Percentiles rank a stretch among this genome's conserved stretches.
phyloP scores from a whole-genome alignment of 352 stramenopile species.

The Globisporangium orthogonon region DNA sequence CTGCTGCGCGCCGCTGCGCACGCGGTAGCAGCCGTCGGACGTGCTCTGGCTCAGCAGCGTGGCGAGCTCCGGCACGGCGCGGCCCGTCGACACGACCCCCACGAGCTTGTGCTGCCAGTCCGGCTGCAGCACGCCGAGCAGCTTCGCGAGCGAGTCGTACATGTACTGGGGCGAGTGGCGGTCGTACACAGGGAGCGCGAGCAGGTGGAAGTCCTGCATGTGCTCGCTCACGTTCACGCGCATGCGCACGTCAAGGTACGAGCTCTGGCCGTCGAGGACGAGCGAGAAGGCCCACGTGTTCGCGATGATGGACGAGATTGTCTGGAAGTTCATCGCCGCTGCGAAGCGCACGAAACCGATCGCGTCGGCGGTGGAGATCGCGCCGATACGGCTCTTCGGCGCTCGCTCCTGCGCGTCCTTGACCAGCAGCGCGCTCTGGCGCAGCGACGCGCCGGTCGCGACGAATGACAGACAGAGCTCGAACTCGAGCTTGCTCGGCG shows the following conservation, averaged over 20 bases:
- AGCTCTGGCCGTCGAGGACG: slow-evolving; percentile 8
- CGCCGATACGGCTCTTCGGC: neutral
- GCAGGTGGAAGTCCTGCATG: slow-evolving; percentile 11
- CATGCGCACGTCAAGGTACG: slow-evolving; percentile 7
- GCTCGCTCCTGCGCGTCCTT: slow-evolving; percentile 6
- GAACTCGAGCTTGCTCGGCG: slow-evolving; percentile 9
- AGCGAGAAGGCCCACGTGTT: slow-evolving; percentile 12
- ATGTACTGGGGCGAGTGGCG: slow-evolving; percentile 5
- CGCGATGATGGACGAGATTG: slow-evolving; percentile 8
- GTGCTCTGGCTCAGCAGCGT: slow-evolving; percentile 6
- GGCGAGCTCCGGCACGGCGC: neutral
- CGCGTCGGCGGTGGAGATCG: neutral
- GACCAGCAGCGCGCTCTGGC: slow-evolving; percentile 6
- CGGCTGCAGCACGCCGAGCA: slow-evolving; percentile 4
- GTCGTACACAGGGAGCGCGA: slow-evolving; percentile 9
- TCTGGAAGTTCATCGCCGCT: slow-evolving; percentile 14
- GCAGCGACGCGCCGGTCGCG: slow-evolving; percentile 5
- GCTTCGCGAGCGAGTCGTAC: slow-evolving; percentile 7
- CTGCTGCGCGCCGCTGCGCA: slow-evolving; percentile 12
- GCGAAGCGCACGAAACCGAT: slow-evolving; percentile 10
- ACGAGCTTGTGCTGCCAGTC: slow-evolving; percentile 11
- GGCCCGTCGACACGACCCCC: slow-evolving; percentile 4
- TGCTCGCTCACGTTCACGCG: slow-evolving; percentile 4
- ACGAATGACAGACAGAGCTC: slow-evolving; percentile 10
- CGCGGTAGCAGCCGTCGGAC: slow-evolving; percentile 7